Evolutionary conservation across 306 rosid genomes (phyloP).

Genomic region (Parietaria judaica): DNA sequence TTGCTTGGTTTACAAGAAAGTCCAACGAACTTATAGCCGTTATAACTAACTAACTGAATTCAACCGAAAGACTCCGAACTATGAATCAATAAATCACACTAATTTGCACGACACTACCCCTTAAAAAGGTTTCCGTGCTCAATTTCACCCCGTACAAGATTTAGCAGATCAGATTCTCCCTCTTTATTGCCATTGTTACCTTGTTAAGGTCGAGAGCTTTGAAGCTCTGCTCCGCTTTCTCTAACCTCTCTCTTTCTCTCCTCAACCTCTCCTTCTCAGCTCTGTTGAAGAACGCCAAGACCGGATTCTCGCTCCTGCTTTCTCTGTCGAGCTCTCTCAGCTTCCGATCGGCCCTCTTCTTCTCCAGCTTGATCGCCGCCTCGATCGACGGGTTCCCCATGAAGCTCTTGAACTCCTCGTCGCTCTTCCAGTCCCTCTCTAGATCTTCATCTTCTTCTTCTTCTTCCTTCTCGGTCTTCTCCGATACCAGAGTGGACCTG

Average conservation of each 20-base stretch:
- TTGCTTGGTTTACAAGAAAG: too few species aligned
- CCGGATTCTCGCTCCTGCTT: constrained; percentile 35
- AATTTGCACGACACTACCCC: too few species aligned
- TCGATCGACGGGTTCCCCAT: constrained; percentile 60
- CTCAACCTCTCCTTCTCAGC: constrained; percentile 39
- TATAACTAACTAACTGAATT: too few species aligned
- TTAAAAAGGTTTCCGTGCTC: too few species aligned
- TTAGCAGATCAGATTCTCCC: background rate
- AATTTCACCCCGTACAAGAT: too few species aligned
- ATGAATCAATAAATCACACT: too few species aligned
- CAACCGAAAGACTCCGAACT: too few species aligned
- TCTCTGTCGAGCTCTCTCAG: constrained; percentile 68
- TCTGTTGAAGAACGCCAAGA: constrained; percentile 31
- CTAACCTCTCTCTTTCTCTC: constrained; percentile 54
- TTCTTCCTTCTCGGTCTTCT: background rate
- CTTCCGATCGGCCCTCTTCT: constrained; percentile 78
- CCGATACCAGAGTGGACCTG: constrained; percentile 3
- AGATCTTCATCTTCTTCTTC: constrained; percentile 4
- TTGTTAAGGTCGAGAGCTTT: constrained; percentile 76
- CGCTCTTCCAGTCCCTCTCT: constrained; percentile 55
- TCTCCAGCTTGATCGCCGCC: constrained; percentile 89
- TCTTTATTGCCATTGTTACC: constrained; percentile 22
- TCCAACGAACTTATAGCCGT: too few species aligned
- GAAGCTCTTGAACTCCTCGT: constrained; percentile 57
- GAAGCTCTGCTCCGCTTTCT: constrained; percentile 63